A percentile compares a stretch with the other conserved stretches of the same genome.
Evolutionary conservation across 2,329 filamentous ascomycete genomes (phyloP).

Genomic region (Ophiostoma perfectum): DNA sequence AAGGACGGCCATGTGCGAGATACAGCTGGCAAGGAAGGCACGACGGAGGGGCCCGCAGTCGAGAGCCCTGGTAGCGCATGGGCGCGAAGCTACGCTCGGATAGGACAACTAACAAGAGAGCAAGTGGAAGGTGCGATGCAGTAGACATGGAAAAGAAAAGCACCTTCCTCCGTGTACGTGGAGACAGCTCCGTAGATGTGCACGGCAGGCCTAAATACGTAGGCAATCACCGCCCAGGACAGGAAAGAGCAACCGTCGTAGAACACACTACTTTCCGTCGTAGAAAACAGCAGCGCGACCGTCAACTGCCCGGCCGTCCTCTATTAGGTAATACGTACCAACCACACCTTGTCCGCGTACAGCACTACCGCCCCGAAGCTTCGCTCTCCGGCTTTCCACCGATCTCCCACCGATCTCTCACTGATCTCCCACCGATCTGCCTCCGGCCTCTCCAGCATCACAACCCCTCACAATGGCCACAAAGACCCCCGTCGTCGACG

Average conservation of each 20-base stretch:
- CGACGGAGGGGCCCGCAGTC: not conserved
- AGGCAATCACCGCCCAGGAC: not conserved
- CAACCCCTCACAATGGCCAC: not conserved
- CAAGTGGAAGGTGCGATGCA: not conserved
- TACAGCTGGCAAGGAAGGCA: slow-evolving; percentile 4
- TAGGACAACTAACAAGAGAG: not conserved
- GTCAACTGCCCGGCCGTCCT: not conserved
- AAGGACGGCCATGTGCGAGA: slow-evolving; percentile 11
- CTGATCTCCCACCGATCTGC: not conserved
- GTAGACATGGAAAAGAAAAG: not conserved
- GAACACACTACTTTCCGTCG: not conserved
- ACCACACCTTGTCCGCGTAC: not conserved
- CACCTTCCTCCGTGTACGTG: not conserved
- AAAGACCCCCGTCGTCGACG: slow-evolving; percentile 48
- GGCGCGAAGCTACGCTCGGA: not conserved
- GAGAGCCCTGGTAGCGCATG: not conserved
- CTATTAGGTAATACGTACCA: not conserved
- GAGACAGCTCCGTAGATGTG: not conserved
- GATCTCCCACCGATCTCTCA: not conserved
- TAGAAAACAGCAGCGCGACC: not conserved
- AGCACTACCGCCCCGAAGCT: not conserved
- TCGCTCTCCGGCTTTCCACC: not conserved
- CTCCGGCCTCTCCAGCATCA: not conserved
- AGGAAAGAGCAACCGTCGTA: slow-evolving; percentile 6
- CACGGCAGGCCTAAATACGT: not conserved